phyloP scores from a whole-genome alignment of 176 grass and related monocot genomes.

The barley (Hordeum vulgare) region DNA sequence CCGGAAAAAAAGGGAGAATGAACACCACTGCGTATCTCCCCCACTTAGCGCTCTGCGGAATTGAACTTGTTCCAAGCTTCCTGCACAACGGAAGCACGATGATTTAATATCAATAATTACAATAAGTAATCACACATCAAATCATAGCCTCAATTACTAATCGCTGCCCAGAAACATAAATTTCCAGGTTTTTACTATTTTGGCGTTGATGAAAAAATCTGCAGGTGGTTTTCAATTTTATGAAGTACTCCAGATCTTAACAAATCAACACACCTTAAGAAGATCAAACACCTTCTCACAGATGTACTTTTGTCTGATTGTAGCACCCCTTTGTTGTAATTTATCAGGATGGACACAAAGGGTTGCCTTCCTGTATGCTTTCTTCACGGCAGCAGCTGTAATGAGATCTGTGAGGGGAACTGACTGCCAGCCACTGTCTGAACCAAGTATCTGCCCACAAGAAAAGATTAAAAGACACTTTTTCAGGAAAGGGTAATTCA shows the following conservation, averaged over 20 bases:
- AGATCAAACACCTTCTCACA: slow-evolving; percentile 99
- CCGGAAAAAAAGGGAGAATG: neutral
- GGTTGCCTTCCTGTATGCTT: slow-evolving; percentile 90
- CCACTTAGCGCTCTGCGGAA: slow-evolving; percentile 40
- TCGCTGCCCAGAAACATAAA: neutral
- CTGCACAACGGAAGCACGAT: slow-evolving; percentile 18
- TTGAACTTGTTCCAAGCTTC: slow-evolving; percentile 83
- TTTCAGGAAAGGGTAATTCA: neutral
- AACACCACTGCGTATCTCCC: neutral
- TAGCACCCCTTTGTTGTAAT: slow-evolving; percentile 88
- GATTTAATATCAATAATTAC: neutral
- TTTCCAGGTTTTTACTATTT: neutral
- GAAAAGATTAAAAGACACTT: neutral
- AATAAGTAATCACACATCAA: slow-evolving; percentile 1
- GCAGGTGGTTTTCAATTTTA: neutral
- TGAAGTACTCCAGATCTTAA: neutral
- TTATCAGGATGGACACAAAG: slow-evolving; percentile 99
- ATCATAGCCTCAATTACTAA: neutral
- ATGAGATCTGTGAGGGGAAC: slow-evolving; percentile 94
- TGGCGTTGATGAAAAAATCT: neutral
- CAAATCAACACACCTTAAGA: slow-evolving; percentile 71
- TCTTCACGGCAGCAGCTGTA: slow-evolving; percentile 79
- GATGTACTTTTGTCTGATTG: slow-evolving; percentile 91
- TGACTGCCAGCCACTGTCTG: slow-evolving; percentile 87
- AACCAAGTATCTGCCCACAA: slow-evolving; percentile 69